Conservation (phyloP, 371 early-diverging fungal genomes). For the Mortierella sp. region DNA sequence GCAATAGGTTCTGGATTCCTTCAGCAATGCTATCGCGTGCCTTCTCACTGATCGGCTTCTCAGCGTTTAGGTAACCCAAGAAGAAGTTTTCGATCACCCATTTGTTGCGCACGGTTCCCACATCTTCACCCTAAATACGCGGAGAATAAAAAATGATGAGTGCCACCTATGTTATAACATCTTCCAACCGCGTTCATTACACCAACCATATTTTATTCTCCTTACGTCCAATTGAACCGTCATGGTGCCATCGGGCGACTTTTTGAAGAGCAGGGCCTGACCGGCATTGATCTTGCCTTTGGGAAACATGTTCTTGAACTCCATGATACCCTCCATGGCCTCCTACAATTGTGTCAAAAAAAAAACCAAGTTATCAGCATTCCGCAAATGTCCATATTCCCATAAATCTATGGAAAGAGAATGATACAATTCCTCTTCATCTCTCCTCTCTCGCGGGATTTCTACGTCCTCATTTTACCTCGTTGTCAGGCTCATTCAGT, state of each 20-base stretch:
- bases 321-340: conserved; percentile 65
- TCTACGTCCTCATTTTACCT: conserved; percentile 17
- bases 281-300: conserved; percentile 69
- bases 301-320: conserved; percentile 72
- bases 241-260: conserved; percentile 66
- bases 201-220: background rate
- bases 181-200: no score
- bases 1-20: conserved; percentile 46
- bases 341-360: conserved; percentile 22
- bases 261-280: conserved; percentile 71
- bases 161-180: no score
- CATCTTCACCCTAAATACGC: conserved; percentile 59
- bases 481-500: conserved; percentile 32
- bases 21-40: conserved; percentile 51
- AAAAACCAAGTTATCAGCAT: background rate
- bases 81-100: conserved; percentile 76
- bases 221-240: conserved; percentile 69
- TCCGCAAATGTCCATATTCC: background rate
- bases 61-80: conserved; percentile 70
- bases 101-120: conserved; percentile 62
- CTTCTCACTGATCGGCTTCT: conserved; percentile 68
- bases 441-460: no score
- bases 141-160: background rate
- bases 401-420: background rate
- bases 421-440: background rate